Evolutionary conservation across 1,284 basidiomycete species (phyloP), one percentile per base, ranked within the genome.

Genomic region (Tilletiopsis washingtonensis): DNA sequence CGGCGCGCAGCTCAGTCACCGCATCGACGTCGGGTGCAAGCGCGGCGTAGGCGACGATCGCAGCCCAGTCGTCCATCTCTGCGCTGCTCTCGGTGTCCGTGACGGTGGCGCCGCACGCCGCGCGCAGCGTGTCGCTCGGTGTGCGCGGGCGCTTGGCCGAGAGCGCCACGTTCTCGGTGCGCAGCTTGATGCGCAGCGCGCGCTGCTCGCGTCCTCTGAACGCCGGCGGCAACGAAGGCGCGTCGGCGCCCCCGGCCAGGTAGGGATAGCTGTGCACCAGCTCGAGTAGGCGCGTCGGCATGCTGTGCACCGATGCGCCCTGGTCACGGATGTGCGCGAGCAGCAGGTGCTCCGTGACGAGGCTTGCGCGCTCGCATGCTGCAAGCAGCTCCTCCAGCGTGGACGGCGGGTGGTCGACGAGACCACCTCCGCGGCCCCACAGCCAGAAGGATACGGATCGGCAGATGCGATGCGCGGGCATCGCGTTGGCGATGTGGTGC

Each of bases 391-490:
- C 53, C 11, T 57, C 51, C 2, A 62, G 40, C 9, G 51, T 60
- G n/a, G 57, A 54, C 6, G 57, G 61, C 0, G 59, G 57, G 45
- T 59, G 57, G 12, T 61, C 61, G 1, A 53, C 51, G 3, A 20
- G 2, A 11, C 9, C 14, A 1, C 56, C 63, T 17, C 62, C 57
- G 1, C 59, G 20, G 2, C 64, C 65, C 25, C 65, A 54, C 20
- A 68, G 26, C 65, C 65, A 68, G 43, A 56, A 66, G 1, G 62
- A 62, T 5, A 66, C 38, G 15, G 56, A 40, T 17, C 48, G 53
- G 46, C 57, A 59, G 21, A 68, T 39, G 4, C 51, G 20, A 0
- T 54, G 50, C 3, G 63, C 57, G 1, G 65, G 56, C 65, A 68
- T 68, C 40, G 61, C 61, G 45, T 68, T 68, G 46, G 36, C 49